Conservation (phyloP, 2,329 filamentous ascomycete genomes). For the Cladophialophora psammophila region DNA sequence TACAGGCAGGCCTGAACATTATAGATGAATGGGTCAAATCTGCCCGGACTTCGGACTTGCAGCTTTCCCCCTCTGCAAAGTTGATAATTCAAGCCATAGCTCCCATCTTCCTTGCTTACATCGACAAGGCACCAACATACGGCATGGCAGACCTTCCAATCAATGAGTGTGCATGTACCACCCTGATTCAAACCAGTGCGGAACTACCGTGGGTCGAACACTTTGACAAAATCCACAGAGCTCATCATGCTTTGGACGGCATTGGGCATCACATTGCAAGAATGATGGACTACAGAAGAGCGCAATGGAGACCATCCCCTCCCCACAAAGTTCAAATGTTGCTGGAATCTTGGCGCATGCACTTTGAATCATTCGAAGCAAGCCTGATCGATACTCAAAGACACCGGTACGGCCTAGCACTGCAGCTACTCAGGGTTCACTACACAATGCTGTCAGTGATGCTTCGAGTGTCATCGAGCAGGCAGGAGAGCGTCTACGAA, state of each 20-base stretch:
- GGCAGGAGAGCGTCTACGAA: constrained; percentile 24
- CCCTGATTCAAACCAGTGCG: constrained; percentile 8
- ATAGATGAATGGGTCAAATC: constrained; percentile 33
- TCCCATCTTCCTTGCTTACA: constrained; percentile 32
- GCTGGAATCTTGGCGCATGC: constrained; percentile 25
- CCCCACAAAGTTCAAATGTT: constrained; percentile 23
- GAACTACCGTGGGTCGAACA: constrained; percentile 28
- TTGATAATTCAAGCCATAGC: constrained; percentile 27
- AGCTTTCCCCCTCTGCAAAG: constrained; percentile 15
- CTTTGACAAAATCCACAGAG: constrained; percentile 20
- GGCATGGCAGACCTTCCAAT: constrained; percentile 26
- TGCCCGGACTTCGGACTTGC: not conserved
- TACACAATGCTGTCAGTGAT: constrained; percentile 34
- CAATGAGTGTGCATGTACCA: constrained; percentile 19
- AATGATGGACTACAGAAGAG: constrained; percentile 25
- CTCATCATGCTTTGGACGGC: constrained; percentile 30
- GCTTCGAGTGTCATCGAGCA: constrained; percentile 23
- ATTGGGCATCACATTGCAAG: constrained; percentile 32
- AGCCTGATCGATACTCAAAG: constrained; percentile 6
- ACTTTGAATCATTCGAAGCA: constrained; percentile 26
- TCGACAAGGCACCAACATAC: constrained; percentile 34
- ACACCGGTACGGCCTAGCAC: constrained; percentile 14
- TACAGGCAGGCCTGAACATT: constrained; percentile 30
- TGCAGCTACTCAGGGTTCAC: constrained; percentile 23
- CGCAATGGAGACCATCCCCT: constrained; percentile 9